Evolutionary conservation across 345 rosid species (phyloP).

Genomic region (Salix viminalis): DNA sequence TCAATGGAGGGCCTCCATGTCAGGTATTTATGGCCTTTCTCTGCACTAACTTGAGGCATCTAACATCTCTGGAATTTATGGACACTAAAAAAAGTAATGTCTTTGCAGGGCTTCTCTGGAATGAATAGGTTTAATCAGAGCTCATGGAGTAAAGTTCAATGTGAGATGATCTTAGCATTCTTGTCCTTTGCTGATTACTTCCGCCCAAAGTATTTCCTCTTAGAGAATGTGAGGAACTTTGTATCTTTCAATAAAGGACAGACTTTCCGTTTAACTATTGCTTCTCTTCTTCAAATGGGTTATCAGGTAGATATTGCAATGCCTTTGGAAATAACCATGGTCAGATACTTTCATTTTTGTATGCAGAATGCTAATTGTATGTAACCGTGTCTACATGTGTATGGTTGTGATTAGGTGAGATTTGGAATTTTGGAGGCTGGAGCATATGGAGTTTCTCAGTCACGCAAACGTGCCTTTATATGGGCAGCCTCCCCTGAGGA

Average conservation of each 20-base stretch:
- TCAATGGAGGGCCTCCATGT: conserved; percentile 96
- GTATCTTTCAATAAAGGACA: conserved; percentile 80
- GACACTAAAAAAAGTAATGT: background rate
- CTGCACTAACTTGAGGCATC: background rate
- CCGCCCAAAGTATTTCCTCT: conserved; percentile 79
- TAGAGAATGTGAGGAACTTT: conserved; percentile 85
- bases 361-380: background rate
- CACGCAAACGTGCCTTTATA: conserved; percentile 81
- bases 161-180: conserved; percentile 55
- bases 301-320: conserved; percentile 36
- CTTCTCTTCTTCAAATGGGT: conserved; percentile 59
- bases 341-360: background rate
- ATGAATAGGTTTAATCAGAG: conserved; percentile 76
- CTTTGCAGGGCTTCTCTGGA: conserved; percentile 81
- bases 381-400: background rate
- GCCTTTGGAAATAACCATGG: background rate
- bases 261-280: conserved; percentile 72
- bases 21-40: conserved; percentile 42
- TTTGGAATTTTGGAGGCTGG: conserved; percentile 96
- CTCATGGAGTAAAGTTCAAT: conserved; percentile 79
- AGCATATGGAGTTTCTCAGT: conserved; percentile 80
- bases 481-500: conserved; percentile 94
- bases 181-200: conserved; percentile 78
- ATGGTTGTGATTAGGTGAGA: conserved; percentile 51
- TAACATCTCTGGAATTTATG: background rate